Evolutionary conservation across 345 rosid genomes (phyloP).

Genomic region (Microthlaspi erraticum): DNA sequence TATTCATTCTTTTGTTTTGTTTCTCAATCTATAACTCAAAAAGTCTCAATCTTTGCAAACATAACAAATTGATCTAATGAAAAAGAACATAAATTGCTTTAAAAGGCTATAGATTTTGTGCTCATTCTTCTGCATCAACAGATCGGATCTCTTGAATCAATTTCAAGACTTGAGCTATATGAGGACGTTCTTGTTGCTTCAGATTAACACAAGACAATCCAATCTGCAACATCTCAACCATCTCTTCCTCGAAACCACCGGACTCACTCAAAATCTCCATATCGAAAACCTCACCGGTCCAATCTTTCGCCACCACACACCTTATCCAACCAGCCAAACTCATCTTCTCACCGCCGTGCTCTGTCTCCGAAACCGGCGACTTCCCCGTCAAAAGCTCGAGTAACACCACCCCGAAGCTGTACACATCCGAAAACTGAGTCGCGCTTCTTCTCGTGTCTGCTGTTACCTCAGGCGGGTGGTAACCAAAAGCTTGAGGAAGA

Average conservation of each 20-base stretch:
- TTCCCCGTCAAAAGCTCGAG: slow-evolving; percentile 91
- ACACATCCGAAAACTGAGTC: slow-evolving; percentile 78
- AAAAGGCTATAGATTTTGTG: background rate
- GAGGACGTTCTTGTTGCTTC: slow-evolving; percentile 63
- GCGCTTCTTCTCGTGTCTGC: slow-evolving; percentile 86
- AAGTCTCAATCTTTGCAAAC: slow-evolving; percentile 27
- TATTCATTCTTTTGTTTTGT: background rate
- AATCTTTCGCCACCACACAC: slow-evolving; percentile 66
- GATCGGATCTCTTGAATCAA: slow-evolving; percentile 67
- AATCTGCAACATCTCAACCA: slow-evolving; percentile 88
- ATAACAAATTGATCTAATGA: background rate
- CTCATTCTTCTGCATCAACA: slow-evolving; percentile 49
- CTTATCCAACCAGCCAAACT: slow-evolving; percentile 77
- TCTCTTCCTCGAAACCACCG: slow-evolving; percentile 69
- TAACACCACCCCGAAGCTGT: slow-evolving; percentile 90
- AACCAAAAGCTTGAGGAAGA: slow-evolving; percentile 78
- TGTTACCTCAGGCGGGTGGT: slow-evolving; percentile 89
- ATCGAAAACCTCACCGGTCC: slow-evolving; percentile 87
- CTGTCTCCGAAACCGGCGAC: slow-evolving; percentile 56
- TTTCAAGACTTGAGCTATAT: slow-evolving; percentile 59
- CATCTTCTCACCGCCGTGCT: slow-evolving; percentile 49
- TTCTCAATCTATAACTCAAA: slow-evolving; percentile 3
- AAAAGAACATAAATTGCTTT: background rate
- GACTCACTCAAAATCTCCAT: slow-evolving; percentile 63
- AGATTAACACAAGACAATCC: slow-evolving; percentile 68